Base-by-base conservation (phyloP, 2,329 filamentous ascomycete genomes). In the Lachnellula suecica region DNA sequence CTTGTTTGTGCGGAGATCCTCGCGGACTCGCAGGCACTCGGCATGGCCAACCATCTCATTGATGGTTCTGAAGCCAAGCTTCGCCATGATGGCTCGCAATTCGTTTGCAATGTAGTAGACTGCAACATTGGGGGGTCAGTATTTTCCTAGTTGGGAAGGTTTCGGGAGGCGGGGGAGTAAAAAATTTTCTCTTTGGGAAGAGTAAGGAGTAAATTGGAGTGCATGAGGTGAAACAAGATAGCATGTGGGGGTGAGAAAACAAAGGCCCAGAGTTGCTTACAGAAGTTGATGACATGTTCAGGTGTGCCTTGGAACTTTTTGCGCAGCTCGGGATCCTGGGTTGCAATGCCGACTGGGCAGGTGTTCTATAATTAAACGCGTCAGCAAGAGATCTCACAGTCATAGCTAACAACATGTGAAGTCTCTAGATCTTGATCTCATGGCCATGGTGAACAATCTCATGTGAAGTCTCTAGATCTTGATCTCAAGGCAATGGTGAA, bases 41-140 rank as follows among this genome's bases (percentile, higher is more conserved):
- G 90, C 93, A 61, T 88, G 91, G 19, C 93, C 93, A 65, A 97
- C 90, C 93, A 97, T 97, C 72, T 97, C 93, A 69, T 97, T 97
- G 70, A 97, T 88, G 55, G 89, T 96, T 60, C 93, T 87, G 83
- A 96, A 91, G 61, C 93, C 93, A 64, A 97, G 84, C 74, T 89
- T 91, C 46, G 93, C 92, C 93, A 97, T 97, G 73, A 97, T 96
- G 31, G 92, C 91, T 68, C 93, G 87, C 53, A 97, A 83, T 76
- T 97, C 93, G 68, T 97, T 97, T 62, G 93, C 89, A 47, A 97
- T 81, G 67, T 97, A 97, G 77, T 97, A 97, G 76, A 66, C n/a
- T n/a, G n/a, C n/a, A n/a, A 65, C 11, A n/a, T 46, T 7, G 25
- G 27, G 27, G 7, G 15, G 31, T 41, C 25, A 7, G 25, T 9